A percentile compares a stretch with the other conserved stretches of the same genome.
Conservation (phyloP, 2,329 filamentous ascomycete species). For the Tolypocladium album region DNA sequence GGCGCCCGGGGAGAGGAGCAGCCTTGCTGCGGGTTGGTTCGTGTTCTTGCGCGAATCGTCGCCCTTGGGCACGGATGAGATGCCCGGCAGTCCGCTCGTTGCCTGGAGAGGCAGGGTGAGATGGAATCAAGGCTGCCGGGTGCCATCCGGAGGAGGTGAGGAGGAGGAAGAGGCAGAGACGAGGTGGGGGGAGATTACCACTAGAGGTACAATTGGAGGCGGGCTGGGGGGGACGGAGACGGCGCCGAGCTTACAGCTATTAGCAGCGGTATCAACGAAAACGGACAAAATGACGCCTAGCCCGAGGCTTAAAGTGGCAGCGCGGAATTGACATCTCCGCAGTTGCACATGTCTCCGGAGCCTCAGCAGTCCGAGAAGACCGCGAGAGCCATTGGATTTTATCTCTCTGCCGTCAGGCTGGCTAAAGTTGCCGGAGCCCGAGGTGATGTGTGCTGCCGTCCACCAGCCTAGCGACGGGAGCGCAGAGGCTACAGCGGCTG, state of each 20-base stretch:
- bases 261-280: not conserved
- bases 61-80: not conserved
- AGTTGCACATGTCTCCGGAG: not conserved
- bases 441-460: not conserved
- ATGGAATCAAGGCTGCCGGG: not conserved
- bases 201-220: not conserved
- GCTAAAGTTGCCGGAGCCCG: not conserved
- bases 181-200: not conserved
- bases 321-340: not conserved
- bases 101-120: not conserved
- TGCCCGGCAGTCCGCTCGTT: not conserved
- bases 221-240: not conserved
- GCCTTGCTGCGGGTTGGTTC: not conserved
- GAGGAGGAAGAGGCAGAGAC: not conserved
- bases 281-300: not conserved
- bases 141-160: too few relatives aligned
- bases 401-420: not conserved
- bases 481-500: not conserved
- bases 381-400: too few relatives aligned
- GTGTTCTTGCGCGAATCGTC: not conserved
- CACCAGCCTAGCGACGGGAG: not conserved
- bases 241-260: not conserved
- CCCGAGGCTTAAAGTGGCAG: not conserved
- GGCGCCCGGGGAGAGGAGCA: not conserved
- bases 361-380: too few relatives aligned